Base-by-base conservation (phyloP, 176 grass and related monocot species). In the Echinochloa phyllopogon region DNA sequence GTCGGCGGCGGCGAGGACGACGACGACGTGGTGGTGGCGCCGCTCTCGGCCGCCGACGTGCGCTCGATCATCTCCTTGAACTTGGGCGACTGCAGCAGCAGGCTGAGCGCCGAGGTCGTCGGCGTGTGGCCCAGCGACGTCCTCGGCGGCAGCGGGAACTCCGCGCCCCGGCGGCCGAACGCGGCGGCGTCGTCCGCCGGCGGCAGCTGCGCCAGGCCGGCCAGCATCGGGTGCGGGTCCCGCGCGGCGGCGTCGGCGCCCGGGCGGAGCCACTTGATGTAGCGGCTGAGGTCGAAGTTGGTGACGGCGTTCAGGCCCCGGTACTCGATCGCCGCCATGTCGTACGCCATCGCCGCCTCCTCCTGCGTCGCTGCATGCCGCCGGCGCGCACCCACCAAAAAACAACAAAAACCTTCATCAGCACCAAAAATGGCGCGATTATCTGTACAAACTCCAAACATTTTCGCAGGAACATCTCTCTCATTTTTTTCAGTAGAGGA, bases 261-360 rank as follows among this genome's bases (percentile, higher is more conserved):
- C 2, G 90, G 84, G 47, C 89, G 88, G 62, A 97, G 86, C 92
- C 90, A 91, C 69, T 95, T 98, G 78, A 91, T 87, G 85, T 98
- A 98, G 15, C 95, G 92, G 80, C 87, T 93, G 21, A 98, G 82
- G 87, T 95, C 93, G 76, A 98, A 98, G 91, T 98, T 98, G 17
- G 95, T 98, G 71, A 98, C 93, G 1, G 95, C 95, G 76, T 91
- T 98, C 24, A 92, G 85, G 40, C 95, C 95, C 5, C 95, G 86
- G 66, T 95, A 90, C 82, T 98, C 93, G 75, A 98, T 98, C 16
- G 93, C 95, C n/a, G 95, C 95, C 84, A 90, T 93, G 86, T 98
- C 95, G 72, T 98, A 98, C 6, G 95, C 95, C 78, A 87, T 95
- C 10, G 95, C 95, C 0, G 95, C 95, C 61, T 98, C 95, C 78